phyloP scores from a whole-genome alignment of 495 filamentous ascomycete species.

The Trichoderma gamsii region DNA sequence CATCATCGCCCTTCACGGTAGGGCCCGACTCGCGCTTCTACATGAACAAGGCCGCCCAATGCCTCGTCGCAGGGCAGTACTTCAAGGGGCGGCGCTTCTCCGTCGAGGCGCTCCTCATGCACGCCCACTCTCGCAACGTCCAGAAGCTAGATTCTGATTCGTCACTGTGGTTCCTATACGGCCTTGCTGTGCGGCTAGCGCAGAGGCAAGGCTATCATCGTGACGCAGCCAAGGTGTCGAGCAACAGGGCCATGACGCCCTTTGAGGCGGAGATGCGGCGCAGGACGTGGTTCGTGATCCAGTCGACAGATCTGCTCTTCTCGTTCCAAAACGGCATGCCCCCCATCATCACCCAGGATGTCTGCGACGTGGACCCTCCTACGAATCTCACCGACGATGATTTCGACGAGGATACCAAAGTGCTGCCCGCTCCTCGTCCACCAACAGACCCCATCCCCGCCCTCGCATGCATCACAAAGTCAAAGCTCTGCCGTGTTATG shows the following conservation, averaged over 20 bases:
- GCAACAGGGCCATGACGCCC: conserved; percentile 35
- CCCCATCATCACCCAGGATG: conserved; percentile 35
- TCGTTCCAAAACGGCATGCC: conserved; percentile 48
- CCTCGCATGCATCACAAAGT: conserved; percentile 39
- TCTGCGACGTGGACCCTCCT: conserved; percentile 41
- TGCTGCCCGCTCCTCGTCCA: conserved; percentile 35
- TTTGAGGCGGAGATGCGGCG: conserved; percentile 49
- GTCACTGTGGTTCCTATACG: conserved; percentile 16
- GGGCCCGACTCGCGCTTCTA: conserved; percentile 20
- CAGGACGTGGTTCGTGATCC: conserved; percentile 43
- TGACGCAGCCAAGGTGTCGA: conserved; percentile 35
- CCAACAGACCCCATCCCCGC: conserved; percentile 38
- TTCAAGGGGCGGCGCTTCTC: conserved; percentile 35
- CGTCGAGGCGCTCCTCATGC: conserved; percentile 44
- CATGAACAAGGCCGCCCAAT: conserved; percentile 29
- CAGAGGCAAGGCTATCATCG: conserved; percentile 44
- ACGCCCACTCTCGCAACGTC: conserved; percentile 34
- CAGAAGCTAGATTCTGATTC: conserved; percentile 32
- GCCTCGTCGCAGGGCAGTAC: conserved; percentile 40
- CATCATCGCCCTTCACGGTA: conserved; percentile 7
- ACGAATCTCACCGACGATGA: conserved; percentile 43
- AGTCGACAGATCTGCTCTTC: conserved; percentile 44
- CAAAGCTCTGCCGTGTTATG: conserved; percentile 32
- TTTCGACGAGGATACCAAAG: conserved; percentile 35
- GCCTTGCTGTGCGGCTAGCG: conserved; percentile 13